These are phyloP conservation scores for Xylaria scruposa DNA, from an alignment of 495 filamentous ascomycete genomes.

Conservation along the genomic window DNA sequence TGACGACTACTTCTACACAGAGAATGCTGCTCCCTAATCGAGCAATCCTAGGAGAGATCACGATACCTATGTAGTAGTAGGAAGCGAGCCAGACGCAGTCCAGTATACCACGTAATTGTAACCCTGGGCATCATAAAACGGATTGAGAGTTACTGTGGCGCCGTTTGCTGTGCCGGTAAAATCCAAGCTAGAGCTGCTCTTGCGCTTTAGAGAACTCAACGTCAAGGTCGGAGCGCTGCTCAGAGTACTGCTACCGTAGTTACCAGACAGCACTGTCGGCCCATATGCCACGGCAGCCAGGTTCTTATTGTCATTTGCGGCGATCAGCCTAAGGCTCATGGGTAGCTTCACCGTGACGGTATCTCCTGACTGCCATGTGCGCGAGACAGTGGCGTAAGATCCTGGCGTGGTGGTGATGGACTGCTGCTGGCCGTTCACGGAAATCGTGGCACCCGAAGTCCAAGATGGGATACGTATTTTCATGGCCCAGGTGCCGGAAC, in stretches of 20 bases:
- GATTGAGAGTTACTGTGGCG: slow-evolving; percentile 25
- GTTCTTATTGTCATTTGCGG: slow-evolving; percentile 43
- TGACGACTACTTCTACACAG: neutral
- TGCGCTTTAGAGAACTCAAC: slow-evolving; percentile 27
- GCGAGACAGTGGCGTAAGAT: slow-evolving; percentile 37
- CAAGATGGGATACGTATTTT: slow-evolving; percentile 45
- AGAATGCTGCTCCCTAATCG: neutral
- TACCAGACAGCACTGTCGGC: slow-evolving; percentile 40
- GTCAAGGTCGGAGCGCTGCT: slow-evolving; percentile 23
- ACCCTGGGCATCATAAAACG: slow-evolving; percentile 31
- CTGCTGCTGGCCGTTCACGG: slow-evolving; percentile 39
- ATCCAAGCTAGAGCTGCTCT: slow-evolving; percentile 9
- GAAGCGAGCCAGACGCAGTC: slow-evolving; percentile 26
- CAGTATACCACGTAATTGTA: slow-evolving; percentile 34
- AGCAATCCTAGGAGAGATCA: neutral
- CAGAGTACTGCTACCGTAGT: slow-evolving; percentile 35
- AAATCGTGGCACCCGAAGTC: slow-evolving; percentile 37
- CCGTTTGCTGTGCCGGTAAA: slow-evolving; percentile 30
- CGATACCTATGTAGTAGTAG: neutral
- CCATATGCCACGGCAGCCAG: slow-evolving; percentile 46
- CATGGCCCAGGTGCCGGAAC: slow-evolving; percentile 33
- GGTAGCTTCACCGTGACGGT: slow-evolving; percentile 42
- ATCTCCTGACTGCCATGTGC: slow-evolving; percentile 44
- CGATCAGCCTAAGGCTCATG: slow-evolving; percentile 38
- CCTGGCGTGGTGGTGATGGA: slow-evolving; percentile 33